Evolutionary conservation across 768 basidiomycete genomes (phyloP).

Genomic region (Tricholomella constricta): DNA sequence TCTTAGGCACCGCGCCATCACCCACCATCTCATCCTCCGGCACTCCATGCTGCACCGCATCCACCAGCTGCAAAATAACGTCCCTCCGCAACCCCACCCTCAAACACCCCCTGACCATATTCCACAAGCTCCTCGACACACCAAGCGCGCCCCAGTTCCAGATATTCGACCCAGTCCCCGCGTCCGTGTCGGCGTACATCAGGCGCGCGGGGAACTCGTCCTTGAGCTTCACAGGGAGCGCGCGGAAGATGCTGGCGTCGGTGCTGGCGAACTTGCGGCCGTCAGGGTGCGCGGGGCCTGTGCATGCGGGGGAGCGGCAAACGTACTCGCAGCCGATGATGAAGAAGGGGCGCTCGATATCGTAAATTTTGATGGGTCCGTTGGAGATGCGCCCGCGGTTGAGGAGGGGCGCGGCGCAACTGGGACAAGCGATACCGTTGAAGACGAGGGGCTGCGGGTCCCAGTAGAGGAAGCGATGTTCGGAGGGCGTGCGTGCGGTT

Average conservation of each 20-base stretch:
- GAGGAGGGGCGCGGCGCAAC: constrained; percentile 56
- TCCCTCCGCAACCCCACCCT: constrained; percentile 62
- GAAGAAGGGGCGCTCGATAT: constrained; percentile 79
- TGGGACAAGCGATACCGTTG: constrained; percentile 77
- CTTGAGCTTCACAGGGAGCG: constrained; percentile 65
- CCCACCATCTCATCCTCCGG: constrained; percentile 39
- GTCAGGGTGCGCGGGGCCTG: constrained; percentile 43
- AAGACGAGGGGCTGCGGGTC: constrained; percentile 82
- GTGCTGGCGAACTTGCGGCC: constrained; percentile 73
- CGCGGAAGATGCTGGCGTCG: constrained; percentile 68
- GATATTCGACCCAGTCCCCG: constrained; percentile 57
- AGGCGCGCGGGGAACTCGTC: constrained; percentile 76
- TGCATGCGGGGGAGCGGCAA: constrained; percentile 56
- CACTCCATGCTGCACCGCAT: constrained; percentile 57
- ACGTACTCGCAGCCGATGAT: constrained; percentile 84
- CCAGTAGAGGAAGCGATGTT: constrained; percentile 85
- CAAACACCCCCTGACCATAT: constrained; percentile 64
- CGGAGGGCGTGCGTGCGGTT: constrained; percentile 65
- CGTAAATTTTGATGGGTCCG: constrained; percentile 78
- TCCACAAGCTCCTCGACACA: constrained; percentile 72
- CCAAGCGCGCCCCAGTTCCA: constrained; percentile 83
- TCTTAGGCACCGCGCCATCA: constrained; percentile 34
- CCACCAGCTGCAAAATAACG: constrained; percentile 58
- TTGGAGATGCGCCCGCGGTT: constrained; percentile 74
- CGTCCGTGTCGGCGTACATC: constrained; percentile 56